Evolutionary conservation across 176 grass and related monocot species (phyloP), one percentile per base, ranked within the genome.

Genomic region (Zoysia japonica): DNA sequence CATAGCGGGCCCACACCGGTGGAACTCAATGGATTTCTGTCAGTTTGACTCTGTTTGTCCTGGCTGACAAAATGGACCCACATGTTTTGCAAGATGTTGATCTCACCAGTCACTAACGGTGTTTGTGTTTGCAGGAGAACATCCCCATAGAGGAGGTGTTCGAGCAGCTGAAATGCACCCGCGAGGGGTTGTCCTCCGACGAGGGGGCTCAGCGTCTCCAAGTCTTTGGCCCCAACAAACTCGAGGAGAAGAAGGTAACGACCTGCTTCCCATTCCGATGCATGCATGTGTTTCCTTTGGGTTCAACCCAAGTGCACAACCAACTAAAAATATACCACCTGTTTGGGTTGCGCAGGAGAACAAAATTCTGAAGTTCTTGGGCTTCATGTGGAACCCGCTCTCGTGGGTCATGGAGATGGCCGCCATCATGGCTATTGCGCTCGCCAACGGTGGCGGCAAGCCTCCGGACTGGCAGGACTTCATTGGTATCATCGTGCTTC

Each of bases 381-480:
- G 91, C 7, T 93, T 93, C 82, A 93, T 93, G 91, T 93, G 91
- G 91, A 93, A 93, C 60, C 91, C 91, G 47, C 79, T 93, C 0
- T 93, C 91, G 20, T 93, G 91, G 91, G 91, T 93, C 53, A 93
- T 93, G 91, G 91, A 93, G 71, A 79, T 79, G 11, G 91, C 91
- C 36, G 91, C 91, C 53, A 90, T 93, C 66, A 93, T 93, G 91
- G 91, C 91, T 61, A 93, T 93, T 56, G 91, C 91, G 7, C 72
- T 90, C 1, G 91, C 91, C 0, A 93, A 93, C 59, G 91, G 91
- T 88, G 91, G 88, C 72, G 87, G 91, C 16, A 93, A 90, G 70
- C 91, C 91, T 47, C 91, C 91, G 9, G 91, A 93, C 64, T 93
- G 91, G 91, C 91, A 93, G 75, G 91, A 93, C 52, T 93, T 93